These are phyloP conservation scores for Lactarius sp. DNA, from an alignment of 768 basidiomycete species.

Conservation along the genomic window DNA sequence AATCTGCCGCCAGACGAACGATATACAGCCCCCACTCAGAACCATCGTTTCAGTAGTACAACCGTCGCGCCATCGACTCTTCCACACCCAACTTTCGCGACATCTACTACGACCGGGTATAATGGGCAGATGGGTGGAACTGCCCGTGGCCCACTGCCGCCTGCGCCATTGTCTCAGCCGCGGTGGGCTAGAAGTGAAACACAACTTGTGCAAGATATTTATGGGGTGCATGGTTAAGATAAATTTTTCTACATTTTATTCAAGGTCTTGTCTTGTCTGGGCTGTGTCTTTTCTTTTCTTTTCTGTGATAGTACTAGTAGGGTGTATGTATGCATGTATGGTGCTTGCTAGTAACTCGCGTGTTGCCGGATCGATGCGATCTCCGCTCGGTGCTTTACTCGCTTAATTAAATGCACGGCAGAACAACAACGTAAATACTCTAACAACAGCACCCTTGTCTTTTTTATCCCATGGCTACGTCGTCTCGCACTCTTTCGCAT, in stretches of 20 bases:
- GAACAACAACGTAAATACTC: background rate
- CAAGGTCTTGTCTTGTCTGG: background rate
- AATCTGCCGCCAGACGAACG: constrained; percentile 2
- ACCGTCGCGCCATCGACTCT: background rate
- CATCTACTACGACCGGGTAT: background rate
- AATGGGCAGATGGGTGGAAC: background rate
- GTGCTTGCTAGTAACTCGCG: background rate
- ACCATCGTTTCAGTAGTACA: background rate
- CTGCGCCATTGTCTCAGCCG: background rate
- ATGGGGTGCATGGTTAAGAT: constrained; percentile 4
- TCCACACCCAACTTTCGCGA: background rate
- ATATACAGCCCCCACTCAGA: background rate
- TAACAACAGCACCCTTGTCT: background rate
- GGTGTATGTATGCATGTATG: background rate
- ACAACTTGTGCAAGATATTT: constrained; percentile 19
- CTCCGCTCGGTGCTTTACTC: background rate
- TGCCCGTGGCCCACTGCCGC: constrained; percentile 10
- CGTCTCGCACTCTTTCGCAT: constrained; percentile 22
- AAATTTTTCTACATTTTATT: background rate
- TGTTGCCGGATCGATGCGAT: constrained; percentile 6
- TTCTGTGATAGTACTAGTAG: background rate
- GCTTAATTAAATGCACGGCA: background rate
- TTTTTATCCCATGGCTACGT: constrained; percentile 14
- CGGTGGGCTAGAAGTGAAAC: constrained; percentile 15
- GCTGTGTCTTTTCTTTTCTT: too few species aligned